Evolutionary conservation across 1,284 basidiomycete genomes (phyloP).

Genomic region (Austroboletus sp.): DNA sequence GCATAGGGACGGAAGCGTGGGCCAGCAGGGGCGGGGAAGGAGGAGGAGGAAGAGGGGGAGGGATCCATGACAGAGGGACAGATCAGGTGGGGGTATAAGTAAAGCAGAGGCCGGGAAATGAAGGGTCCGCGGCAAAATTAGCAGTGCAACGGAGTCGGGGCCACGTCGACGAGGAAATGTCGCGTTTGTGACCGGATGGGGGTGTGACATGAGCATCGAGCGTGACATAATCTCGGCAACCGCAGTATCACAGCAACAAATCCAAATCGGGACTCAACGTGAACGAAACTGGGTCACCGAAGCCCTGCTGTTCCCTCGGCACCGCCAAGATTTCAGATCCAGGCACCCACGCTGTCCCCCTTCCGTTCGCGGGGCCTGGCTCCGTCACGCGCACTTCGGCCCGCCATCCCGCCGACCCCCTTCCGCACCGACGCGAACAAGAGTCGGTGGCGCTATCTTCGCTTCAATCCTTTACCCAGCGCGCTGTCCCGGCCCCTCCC

Average conservation of each 20-base stretch:
- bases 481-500: conserved; percentile 12
- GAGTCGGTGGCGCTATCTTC: conserved; percentile 18
- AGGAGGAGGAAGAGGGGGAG: conserved; percentile 21
- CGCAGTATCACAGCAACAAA: conserved; percentile 31
- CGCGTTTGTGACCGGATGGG: conserved; percentile 19
- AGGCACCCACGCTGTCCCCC: conserved; percentile 19
- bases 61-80: conserved; percentile 16
- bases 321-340: conserved; percentile 34
- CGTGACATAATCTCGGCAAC: conserved; percentile 35
- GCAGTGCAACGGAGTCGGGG: conserved; percentile 27
- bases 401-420: conserved; percentile 19
- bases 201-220: conserved; percentile 23
- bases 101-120: conserved; percentile 20
- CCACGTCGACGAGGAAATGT: conserved; percentile 35
- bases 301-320: conserved; percentile 30
- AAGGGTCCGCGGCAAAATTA: conserved; percentile 32
- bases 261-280: conserved; percentile 28
- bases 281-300: conserved; percentile 29
- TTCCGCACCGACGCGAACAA: conserved; percentile 23
- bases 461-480: conserved; percentile 20
- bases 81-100: conserved; percentile 24
- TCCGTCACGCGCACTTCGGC: conserved; percentile 15
- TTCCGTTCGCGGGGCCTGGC: conserved; percentile 14
- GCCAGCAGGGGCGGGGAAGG: conserved; percentile 40
- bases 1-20: conserved; percentile 70